These are phyloP conservation scores for Avena atlantica DNA, from an alignment of 176 grass and related monocot genomes.

Conservation along the genomic window DNA sequence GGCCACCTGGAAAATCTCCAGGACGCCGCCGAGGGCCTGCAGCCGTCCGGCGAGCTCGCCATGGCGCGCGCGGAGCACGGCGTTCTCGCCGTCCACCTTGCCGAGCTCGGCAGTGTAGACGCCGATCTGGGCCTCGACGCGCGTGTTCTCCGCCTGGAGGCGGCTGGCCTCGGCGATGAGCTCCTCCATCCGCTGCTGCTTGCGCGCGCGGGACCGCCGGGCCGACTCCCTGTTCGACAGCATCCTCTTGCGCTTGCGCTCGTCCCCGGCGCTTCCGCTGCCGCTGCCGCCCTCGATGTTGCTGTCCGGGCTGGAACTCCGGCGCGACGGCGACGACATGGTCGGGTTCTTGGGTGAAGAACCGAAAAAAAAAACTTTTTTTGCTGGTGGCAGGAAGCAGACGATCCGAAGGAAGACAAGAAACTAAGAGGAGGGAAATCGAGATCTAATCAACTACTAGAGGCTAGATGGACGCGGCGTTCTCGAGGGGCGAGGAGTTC, in stretches of 20 bases:
- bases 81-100: constrained; percentile 69
- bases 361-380: not conserved
- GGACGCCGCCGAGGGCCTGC: constrained; percentile 51
- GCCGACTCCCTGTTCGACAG: constrained; percentile 83
- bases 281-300: constrained; percentile 31
- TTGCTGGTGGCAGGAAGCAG: not conserved
- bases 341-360: constrained; percentile 16
- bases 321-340: constrained; percentile 52
- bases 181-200: constrained; percentile 74
- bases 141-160: constrained; percentile 59
- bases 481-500: constrained; percentile 42
- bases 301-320: constrained; percentile 60
- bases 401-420: not conserved
- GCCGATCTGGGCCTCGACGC: constrained; percentile 40
- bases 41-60: constrained; percentile 57
- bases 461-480: not conserved
- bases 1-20: constrained; percentile 61
- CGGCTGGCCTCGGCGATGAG: constrained; percentile 54
- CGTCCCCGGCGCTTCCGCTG: constrained; percentile 32
- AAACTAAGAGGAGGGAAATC: not conserved
- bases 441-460: constrained; percentile 28
- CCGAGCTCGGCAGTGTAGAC: constrained; percentile 37
- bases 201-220: constrained; percentile 59
- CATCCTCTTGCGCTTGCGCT: constrained; percentile 84
- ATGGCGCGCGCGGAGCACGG: constrained; percentile 56